Evolutionary conservation across 345 rosid species (phyloP).

Genomic region (Microthlaspi erraticum): DNA sequence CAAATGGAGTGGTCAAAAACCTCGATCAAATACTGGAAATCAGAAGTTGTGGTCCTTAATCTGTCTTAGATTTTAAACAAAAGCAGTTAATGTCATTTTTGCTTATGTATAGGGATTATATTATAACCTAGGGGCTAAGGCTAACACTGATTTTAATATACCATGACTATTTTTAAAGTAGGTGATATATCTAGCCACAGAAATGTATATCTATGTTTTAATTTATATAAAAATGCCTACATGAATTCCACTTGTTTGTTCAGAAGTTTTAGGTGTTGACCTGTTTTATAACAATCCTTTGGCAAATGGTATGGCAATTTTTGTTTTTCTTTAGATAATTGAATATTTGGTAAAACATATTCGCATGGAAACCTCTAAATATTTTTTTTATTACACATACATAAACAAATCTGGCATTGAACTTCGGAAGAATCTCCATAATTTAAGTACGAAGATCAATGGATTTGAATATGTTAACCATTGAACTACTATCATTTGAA

Average conservation of each 20-base stretch:
- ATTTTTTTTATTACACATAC: background rate
- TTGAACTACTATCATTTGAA: constrained; percentile 1
- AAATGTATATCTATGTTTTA: background rate
- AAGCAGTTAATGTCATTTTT: background rate
- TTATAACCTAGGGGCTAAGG: background rate
- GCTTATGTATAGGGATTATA: background rate
- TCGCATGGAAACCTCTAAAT: background rate
- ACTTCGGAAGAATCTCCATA: background rate
- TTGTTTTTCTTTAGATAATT: background rate
- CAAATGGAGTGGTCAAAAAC: constrained; percentile 33
- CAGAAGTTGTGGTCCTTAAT: constrained; percentile 40
- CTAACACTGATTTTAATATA: constrained; percentile 20
- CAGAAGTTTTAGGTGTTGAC: background rate
- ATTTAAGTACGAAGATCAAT: background rate
- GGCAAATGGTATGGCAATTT: background rate
- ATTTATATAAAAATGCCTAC: background rate
- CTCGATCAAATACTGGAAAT: constrained; percentile 16
- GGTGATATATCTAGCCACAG: background rate
- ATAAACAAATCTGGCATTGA: background rate
- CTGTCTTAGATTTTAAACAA: constrained; percentile 6
- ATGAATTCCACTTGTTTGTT: constrained; percentile 27
- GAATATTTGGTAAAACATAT: background rate
- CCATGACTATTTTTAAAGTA: background rate
- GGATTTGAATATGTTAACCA: background rate
- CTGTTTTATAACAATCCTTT: background rate